Conservation (phyloP, 805 yeast species). For the Candida andamanensis region DNA sequence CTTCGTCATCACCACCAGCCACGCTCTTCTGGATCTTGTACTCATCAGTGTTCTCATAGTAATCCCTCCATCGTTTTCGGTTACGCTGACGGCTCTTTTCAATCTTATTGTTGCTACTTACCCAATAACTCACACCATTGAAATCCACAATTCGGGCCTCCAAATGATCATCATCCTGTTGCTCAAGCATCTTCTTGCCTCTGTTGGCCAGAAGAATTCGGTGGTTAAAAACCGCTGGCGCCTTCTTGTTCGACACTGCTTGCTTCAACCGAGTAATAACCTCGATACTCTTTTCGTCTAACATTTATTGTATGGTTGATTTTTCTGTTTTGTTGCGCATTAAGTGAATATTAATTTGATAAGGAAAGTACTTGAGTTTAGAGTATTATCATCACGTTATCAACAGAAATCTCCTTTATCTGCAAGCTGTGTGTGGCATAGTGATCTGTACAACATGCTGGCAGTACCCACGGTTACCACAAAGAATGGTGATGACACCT, state of each 20-base stretch:
- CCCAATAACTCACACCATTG: conserved; percentile 30
- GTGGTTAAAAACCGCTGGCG: conserved; percentile 9
- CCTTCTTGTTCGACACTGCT: conserved; percentile 17
- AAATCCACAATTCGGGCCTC: conserved; percentile 35
- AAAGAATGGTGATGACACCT: conserved; percentile 1
- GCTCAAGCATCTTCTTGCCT: conserved; percentile 25
- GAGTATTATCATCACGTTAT: too few species aligned
- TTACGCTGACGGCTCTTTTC: conserved; percentile 22
- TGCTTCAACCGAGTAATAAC: conserved; percentile 35
- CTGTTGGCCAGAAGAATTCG: conserved; percentile 19
- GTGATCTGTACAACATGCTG: background rate
- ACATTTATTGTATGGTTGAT: background rate
- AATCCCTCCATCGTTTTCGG: conserved; percentile 34
- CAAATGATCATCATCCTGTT: conserved; percentile 15
- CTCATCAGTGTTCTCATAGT: conserved; percentile 12
- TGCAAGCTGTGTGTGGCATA: background rate
- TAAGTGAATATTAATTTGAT: too few species aligned
- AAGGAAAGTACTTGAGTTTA: too few species aligned
- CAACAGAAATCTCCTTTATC: too few species aligned
- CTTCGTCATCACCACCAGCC: conserved; percentile 11
- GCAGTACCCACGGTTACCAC: background rate
- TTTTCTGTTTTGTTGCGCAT: too few species aligned
- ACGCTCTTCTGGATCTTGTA: conserved; percentile 5
- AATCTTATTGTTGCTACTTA: conserved; percentile 31
- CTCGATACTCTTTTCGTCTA: conserved; percentile 33